A percentile compares a stretch with the other conserved stretches of the same genome.
phyloP scores from a whole-genome alignment of 768 basidiomycete genomes.

The Chalciporus pseudorubinellus region DNA sequence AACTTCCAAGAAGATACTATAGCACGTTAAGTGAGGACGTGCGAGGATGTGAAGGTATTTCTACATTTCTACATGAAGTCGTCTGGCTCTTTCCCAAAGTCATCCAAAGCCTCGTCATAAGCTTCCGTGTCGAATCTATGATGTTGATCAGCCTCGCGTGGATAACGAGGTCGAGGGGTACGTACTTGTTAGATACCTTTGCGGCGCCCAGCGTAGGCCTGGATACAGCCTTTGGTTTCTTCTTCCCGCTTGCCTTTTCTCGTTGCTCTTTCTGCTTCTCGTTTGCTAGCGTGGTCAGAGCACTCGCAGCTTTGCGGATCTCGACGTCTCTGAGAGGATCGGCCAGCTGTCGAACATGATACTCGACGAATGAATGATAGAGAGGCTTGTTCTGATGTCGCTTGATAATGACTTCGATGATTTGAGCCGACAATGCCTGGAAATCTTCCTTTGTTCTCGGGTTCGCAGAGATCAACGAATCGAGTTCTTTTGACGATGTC shows the following conservation, averaged over 20 bases:
- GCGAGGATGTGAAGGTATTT: conserved; percentile 17
- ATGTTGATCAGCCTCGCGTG: conserved; percentile 10
- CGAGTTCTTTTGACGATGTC: conserved; percentile 65
- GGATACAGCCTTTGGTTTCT: conserved; percentile 67
- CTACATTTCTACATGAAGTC: conserved; percentile 82
- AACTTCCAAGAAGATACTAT: conserved; percentile 12
- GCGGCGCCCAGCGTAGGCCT: conserved; percentile 78
- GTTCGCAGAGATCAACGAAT: conserved; percentile 69
- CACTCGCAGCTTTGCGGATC: conserved; percentile 83
- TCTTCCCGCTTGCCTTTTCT: conserved; percentile 86
- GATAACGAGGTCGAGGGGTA: conserved; percentile 7
- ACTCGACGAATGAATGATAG: conserved; percentile 80
- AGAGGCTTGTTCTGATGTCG: conserved; percentile 81
- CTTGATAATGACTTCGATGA: conserved; percentile 74
- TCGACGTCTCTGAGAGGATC: conserved; percentile 85
- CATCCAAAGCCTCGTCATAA: conserved; percentile 91
- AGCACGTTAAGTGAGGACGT: conserved; percentile 7
- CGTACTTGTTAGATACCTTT: conserved; percentile 65
- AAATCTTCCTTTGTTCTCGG: conserved; percentile 93
- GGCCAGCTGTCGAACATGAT: conserved; percentile 74
- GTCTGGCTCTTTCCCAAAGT: conserved; percentile 69
- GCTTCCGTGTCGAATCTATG: conserved; percentile 70
- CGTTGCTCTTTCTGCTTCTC: conserved; percentile 92
- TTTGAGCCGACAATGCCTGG: conserved; percentile 62
- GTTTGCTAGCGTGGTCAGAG: conserved; percentile 83